These are phyloP conservation scores for Babesia bigemina DNA, from an alignment of 169 alveolate genomes.

Conservation along the genomic window DNA sequence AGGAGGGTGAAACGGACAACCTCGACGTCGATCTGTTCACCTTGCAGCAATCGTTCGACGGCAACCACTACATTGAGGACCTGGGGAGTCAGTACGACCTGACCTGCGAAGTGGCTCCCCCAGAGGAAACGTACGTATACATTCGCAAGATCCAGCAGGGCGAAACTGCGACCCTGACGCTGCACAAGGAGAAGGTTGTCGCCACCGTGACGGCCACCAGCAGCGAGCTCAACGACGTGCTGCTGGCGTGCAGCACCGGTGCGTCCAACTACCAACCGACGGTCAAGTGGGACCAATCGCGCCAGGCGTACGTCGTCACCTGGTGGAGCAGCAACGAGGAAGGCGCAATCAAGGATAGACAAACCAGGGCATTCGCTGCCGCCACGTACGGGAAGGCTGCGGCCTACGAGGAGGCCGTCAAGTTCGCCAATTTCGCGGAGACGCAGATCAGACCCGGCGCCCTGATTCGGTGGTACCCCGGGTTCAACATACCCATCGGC, in stretches of 20 bases:
- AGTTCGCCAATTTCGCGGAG: conserved; percentile 54
- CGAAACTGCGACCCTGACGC: conserved; percentile 5
- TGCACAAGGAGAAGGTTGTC: conserved; percentile 27
- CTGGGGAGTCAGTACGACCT: conserved; percentile 35
- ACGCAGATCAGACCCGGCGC: conserved; percentile 58
- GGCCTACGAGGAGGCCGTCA: conserved; percentile 55
- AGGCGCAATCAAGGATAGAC: conserved; percentile 10
- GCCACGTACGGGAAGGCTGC: conserved; percentile 38
- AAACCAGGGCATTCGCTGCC: conserved; percentile 10
- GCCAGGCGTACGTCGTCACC: conserved; percentile 46
- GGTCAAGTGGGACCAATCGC: conserved; percentile 39
- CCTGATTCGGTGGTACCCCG: conserved; percentile 78
- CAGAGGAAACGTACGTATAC: conserved; percentile 22
- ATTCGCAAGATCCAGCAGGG: background rate
- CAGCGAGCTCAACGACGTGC: conserved; percentile 50
- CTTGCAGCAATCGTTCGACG: conserved; percentile 13
- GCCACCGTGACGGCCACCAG: conserved; percentile 45
- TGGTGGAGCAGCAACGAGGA: conserved; percentile 56
- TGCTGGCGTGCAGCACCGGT: conserved; percentile 30
- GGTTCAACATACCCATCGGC: conserved; percentile 80
- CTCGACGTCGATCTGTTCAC: conserved; percentile 3
- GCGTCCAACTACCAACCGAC: conserved; percentile 40
- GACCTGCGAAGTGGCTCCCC: conserved; percentile 5
- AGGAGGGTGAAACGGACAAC: conserved; percentile 1
- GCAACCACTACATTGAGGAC: conserved; percentile 34